A percentile compares a stretch with the other conserved stretches of the same genome.
Conservation (phyloP, 2,329 filamentous ascomycete species). For the Talaromyces amestolkiae region DNA sequence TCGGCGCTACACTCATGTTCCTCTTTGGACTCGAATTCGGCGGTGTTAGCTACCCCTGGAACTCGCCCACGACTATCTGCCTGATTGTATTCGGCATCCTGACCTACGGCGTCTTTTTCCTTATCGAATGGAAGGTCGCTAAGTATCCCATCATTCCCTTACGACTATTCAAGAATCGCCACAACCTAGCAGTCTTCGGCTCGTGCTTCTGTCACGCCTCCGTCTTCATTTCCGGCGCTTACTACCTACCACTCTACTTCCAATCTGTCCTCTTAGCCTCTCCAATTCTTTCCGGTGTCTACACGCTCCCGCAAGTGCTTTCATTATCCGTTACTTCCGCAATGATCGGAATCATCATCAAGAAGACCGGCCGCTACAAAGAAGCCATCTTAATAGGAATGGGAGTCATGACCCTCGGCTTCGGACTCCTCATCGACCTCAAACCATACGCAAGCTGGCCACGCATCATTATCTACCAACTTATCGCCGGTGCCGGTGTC, state of each 20-base stretch:
- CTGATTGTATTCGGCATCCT: constrained; percentile 71
- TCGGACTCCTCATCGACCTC: constrained; percentile 62
- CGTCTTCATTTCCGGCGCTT: constrained; percentile 73
- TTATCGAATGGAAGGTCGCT: constrained; percentile 71
- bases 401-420: constrained; percentile 61
- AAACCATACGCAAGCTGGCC: constrained; percentile 53
- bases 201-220: constrained; percentile 72
- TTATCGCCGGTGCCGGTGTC: constrained; percentile 60
- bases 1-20: constrained; percentile 79
- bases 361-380: constrained; percentile 68
- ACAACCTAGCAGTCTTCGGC: constrained; percentile 64
- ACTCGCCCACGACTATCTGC: constrained; percentile 70
- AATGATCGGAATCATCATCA: constrained; percentile 64
- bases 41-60: constrained; percentile 72
- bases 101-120: constrained; percentile 62
- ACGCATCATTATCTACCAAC: constrained; percentile 54
- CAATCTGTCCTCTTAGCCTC: constrained; percentile 68
- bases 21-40: constrained; percentile 84
- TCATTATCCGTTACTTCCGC: constrained; percentile 64
- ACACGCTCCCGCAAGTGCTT: constrained; percentile 68
- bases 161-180: constrained; percentile 64
- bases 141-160: constrained; percentile 76
- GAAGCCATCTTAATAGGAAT: constrained; percentile 60
- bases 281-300: constrained; percentile 71
- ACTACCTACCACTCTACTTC: constrained; percentile 84